Evolutionary conservation across 495 filamentous ascomycete species (phyloP), one percentile per base, ranked within the genome.

Genomic region (Saxophila tyrrhenica): DNA sequence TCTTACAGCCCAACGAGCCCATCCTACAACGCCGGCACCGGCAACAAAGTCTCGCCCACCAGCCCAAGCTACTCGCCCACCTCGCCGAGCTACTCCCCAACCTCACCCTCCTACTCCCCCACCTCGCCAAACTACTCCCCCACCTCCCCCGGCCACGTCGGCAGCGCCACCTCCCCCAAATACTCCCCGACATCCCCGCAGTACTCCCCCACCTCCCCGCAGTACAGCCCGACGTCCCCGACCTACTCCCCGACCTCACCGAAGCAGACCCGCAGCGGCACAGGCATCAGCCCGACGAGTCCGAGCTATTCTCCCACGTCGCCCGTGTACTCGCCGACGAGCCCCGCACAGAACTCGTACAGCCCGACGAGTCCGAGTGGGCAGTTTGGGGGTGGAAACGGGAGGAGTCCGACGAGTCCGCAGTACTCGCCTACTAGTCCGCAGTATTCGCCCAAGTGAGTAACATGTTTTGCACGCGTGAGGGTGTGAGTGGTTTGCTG

Each of bases 81-180:
- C 0, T 81, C 77, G 1, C 86, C 86, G 10, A 81, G 76, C 0
- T 95, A 92, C 71, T 88, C 85, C 25, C 88, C 88, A 2, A 86
- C 84, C 2, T 69, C 65, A 3, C 71, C 71, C 3, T 59, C 61
- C 15, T 95, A 92, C 71, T 88, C 85, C 24, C 88, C 88, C 2
- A 86, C 84, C 2, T 70, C 67, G 8, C 71, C 71, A 7, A 61
- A 62, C n/a, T 72, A 70, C 29, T 65, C 65, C 8, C 62, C 59
- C 1, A 71, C 68, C 45, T 62, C 56, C 1, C 66, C 69, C 2
- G 58, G n/a, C n/a, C 62, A 1, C 67, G 65, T 43, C 69, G 73
- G 65, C 53, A 67, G 64, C 17, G 69, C 70, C 0, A 70, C 70
- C 2, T 69, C 66, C 17, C 70, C 70, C 10, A 64, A 58, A 32